A percentile compares a stretch with the other conserved stretches of the same genome.
phyloP scores from a whole-genome alignment of 225 moss, liverwort and hornwort genomes.

The Pseudisothecium myosuroides region DNA sequence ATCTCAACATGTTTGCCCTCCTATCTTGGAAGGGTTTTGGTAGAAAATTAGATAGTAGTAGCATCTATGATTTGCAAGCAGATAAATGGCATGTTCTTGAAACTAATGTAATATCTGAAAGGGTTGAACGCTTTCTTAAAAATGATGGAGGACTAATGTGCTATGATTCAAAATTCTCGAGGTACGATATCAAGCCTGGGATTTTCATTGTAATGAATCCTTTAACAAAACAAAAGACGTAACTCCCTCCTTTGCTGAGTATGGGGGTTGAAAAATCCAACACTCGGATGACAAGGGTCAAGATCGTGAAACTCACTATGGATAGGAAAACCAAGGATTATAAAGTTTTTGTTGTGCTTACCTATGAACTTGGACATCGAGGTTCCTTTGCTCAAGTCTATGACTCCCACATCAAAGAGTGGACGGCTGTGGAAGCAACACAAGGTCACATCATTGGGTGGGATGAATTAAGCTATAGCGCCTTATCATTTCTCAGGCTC shows the following conservation, averaged over 20 bases:
- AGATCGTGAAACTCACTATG: neutral
- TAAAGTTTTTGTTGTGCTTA: neutral
- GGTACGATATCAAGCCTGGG: rapidly evolving
- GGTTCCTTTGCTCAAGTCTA: neutral
- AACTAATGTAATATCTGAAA: neutral
- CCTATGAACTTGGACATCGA: no score
- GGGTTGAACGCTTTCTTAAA: rapidly evolving
- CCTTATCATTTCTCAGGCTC: no score
- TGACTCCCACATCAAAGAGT: neutral
- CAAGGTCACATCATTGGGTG: neutral
- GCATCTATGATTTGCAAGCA: no score
- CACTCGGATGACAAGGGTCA: rapidly evolving
- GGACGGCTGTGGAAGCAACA: neutral
- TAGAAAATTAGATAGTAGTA: no score
- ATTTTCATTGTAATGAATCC: neutral
- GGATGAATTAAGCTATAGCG: no score
- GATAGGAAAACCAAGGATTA: neutral
- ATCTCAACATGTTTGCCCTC: neutral
- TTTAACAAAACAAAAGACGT: rapidly evolving
- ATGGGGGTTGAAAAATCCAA: no score
- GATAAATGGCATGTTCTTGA: no score
- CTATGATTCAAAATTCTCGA: rapidly evolving
- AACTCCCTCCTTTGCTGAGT: neutral
- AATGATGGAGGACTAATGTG: neutral
- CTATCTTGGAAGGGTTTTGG: rapidly evolving